phyloP scores from a whole-genome alignment of 495 filamentous ascomycete genomes.

The Wilcoxina mikolae region DNA sequence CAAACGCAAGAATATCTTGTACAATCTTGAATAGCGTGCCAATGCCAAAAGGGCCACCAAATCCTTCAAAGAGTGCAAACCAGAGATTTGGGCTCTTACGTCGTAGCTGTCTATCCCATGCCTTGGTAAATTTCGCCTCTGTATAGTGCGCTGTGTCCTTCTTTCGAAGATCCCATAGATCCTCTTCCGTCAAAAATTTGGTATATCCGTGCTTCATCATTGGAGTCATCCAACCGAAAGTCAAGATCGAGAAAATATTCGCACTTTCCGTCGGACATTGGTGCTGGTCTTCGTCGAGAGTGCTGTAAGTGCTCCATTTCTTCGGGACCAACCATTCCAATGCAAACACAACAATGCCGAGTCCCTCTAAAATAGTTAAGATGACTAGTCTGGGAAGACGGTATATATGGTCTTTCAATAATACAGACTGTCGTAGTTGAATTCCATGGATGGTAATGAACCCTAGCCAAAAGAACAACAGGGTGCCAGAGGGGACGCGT shows the following conservation, averaged over 20 bases:
- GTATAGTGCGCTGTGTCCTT: conserved; percentile 63
- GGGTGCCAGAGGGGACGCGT: conserved; percentile 79
- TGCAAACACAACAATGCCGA: conserved; percentile 58
- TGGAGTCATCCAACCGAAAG: conserved; percentile 97
- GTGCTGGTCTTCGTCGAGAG: conserved; percentile 51
- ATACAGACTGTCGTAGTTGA: conserved; percentile 77
- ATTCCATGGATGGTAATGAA: conserved; percentile 65
- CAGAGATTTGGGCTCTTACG: conserved; percentile 74
- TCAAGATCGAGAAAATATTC: conserved; percentile 81
- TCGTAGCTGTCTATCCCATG: conserved; percentile 64
- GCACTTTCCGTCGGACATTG: conserved; percentile 89
- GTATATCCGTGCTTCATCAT: conserved; percentile 94
- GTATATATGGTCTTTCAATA: conserved; percentile 51
- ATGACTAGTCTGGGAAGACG: conserved; percentile 62
- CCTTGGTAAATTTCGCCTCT: conserved; percentile 47
- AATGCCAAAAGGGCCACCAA: conserved; percentile 65
- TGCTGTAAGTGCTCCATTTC: conserved; percentile 67
- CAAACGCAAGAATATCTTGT: conserved; percentile 72
- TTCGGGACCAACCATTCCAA: conserved; percentile 91
- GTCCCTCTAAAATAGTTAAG: conserved; percentile 57
- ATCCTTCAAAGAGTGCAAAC: conserved; percentile 74
- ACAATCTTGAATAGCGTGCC: conserved; percentile 70
- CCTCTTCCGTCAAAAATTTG: conserved; percentile 83
- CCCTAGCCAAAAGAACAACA: conserved; percentile 92
- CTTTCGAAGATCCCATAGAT: conserved; percentile 83